Evolutionary conservation across 2,329 filamentous ascomycete genomes (phyloP).

Genomic region (Aspergillus sp.): DNA sequence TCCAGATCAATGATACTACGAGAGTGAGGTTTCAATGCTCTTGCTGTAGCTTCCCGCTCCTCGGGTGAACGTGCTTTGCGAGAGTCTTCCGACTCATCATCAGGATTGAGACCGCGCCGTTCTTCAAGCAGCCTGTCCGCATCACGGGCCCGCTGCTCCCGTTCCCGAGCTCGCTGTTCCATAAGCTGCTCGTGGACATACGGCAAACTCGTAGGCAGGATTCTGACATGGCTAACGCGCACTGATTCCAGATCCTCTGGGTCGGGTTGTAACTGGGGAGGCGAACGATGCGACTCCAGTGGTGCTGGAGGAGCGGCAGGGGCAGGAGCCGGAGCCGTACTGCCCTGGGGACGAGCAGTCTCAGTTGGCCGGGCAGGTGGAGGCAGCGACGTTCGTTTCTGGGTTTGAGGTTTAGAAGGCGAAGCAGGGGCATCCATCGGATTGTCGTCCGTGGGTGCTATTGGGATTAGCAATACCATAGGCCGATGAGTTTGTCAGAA

Average conservation of each 20-base stretch:
- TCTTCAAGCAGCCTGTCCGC: slow-evolving; percentile 42
- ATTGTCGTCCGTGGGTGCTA: slow-evolving; percentile 34
- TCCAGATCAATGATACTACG: slow-evolving; percentile 66
- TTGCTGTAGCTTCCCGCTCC: slow-evolving; percentile 75
- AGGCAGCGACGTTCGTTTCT: slow-evolving; percentile 7
- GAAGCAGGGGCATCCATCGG: slow-evolving; percentile 20
- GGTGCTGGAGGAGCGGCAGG: slow-evolving; percentile 16
- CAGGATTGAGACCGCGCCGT: slow-evolving; percentile 25
- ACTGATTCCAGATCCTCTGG: slow-evolving; percentile 39
- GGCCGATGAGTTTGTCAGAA: slow-evolving; percentile 18
- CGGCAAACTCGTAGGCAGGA: slow-evolving; percentile 85
- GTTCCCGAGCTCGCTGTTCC: slow-evolving; percentile 49
- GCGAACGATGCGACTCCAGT: slow-evolving; percentile 21
- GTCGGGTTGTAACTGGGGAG: slow-evolving; percentile 19
- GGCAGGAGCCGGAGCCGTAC: slow-evolving; percentile 4
- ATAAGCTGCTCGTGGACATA: slow-evolving; percentile 89
- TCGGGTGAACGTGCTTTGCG: slow-evolving; percentile 44
- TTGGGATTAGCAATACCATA: slow-evolving; percentile 1
- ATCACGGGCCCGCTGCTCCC: slow-evolving; percentile 23
- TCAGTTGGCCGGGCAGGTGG: slow-evolving; percentile 13
- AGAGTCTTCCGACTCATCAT: slow-evolving; percentile 6
- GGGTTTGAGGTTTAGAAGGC: slow-evolving; percentile 25
- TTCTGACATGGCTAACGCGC: slow-evolving; percentile 79
- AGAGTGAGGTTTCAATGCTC: slow-evolving; percentile 80
- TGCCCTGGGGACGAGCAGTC: slow-evolving; percentile 13